These are phyloP conservation scores for Colletotrichum lindemuthianum DNA, from an alignment of 2,329 filamentous ascomycete species.

Conservation along the genomic window DNA sequence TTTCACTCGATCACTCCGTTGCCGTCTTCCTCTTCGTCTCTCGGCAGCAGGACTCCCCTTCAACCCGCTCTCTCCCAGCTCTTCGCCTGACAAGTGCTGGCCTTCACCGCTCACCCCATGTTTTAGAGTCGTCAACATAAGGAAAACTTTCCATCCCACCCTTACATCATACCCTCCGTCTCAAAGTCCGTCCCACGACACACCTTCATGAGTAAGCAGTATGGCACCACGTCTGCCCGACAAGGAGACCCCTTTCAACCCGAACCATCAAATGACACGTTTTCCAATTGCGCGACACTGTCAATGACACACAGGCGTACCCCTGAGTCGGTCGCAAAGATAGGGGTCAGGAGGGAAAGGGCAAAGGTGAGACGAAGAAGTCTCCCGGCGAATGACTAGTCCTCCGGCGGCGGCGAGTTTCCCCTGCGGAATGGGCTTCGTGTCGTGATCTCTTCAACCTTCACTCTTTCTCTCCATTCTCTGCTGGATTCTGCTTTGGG, in stretches of 20 bases:
- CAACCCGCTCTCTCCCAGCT: too few relatives aligned
- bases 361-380: conserved; percentile 23
- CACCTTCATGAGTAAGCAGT: conserved; percentile 26
- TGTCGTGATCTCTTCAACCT: not conserved
- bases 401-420: conserved; percentile 5
- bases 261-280: conserved; percentile 20
- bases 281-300: conserved; percentile 2
- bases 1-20: too few relatives aligned
- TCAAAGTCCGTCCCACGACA: too few relatives aligned
- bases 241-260: conserved; percentile 29
- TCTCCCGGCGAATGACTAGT: conserved; percentile 23
- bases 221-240: not conserved
- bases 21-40: too few relatives aligned
- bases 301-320: conserved; percentile 30
- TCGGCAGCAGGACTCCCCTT: too few relatives aligned
- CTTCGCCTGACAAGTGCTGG: too few relatives aligned
- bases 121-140: too few relatives aligned
- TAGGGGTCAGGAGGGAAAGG: conserved; percentile 17
- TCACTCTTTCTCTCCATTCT: conserved; percentile 1
- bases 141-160: too few relatives aligned
- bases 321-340: conserved; percentile 5
- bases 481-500: not conserved
- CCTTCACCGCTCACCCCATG: too few relatives aligned
- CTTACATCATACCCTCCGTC: too few relatives aligned
- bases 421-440: not conserved